phyloP scores from a whole-genome alignment of 2,329 filamentous ascomycete genomes.

The Diaporthe aspalathi region DNA sequence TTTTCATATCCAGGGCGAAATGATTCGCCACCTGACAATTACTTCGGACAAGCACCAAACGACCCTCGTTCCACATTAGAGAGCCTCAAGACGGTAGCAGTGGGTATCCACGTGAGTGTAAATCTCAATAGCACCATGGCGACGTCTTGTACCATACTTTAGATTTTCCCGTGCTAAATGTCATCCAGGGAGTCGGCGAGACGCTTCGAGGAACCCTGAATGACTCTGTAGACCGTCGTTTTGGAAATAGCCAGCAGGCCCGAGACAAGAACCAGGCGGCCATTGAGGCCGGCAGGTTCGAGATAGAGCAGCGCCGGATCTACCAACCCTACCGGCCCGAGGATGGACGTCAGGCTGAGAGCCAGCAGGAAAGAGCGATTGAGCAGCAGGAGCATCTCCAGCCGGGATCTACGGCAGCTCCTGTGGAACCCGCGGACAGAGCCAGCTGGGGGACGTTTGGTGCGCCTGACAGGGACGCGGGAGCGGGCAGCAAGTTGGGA shows the following conservation, averaged over 20 bases:
- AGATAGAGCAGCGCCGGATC: constrained; percentile 23
- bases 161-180: not conserved
- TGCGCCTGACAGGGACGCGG: not conserved
- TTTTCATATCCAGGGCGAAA: constrained; percentile 24
- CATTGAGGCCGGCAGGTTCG: constrained; percentile 16
- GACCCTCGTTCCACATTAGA: constrained; percentile 10
- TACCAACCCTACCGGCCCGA: constrained; percentile 18
- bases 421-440: not conserved
- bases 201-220: constrained; percentile 17
- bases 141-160: not conserved
- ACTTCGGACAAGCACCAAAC: not conserved
- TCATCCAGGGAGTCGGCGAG: not conserved
- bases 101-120: constrained; percentile 5
- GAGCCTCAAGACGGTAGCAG: constrained; percentile 6
- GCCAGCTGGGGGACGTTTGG: constrained; percentile 12
- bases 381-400: constrained; percentile 90
- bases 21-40: not conserved
- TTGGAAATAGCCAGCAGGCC: constrained; percentile 9
- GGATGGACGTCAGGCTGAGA: constrained; percentile 6
- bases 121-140: no score
- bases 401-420: not conserved
- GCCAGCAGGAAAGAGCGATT: constrained; percentile 80
- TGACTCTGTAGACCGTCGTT: constrained; percentile 18
- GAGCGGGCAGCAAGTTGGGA: not conserved
- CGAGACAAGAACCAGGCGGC: constrained; percentile 24